Evolutionary conservation across 768 basidiomycete genomes (phyloP).

Genomic region (Lyophyllum shimeji): DNA sequence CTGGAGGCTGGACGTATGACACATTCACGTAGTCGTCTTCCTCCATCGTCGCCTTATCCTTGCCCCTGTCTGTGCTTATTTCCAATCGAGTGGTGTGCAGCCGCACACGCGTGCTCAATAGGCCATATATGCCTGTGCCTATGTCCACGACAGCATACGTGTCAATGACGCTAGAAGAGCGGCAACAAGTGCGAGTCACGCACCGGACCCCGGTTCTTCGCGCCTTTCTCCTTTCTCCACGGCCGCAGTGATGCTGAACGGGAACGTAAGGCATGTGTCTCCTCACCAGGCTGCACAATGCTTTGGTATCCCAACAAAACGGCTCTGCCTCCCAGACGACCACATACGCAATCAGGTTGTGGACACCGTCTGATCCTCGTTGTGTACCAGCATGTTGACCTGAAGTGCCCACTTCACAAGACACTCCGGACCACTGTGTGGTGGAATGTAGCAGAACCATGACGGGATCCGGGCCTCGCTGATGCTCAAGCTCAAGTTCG

Average conservation of each 20-base stretch:
- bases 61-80: not conserved
- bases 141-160: not conserved
- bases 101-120: conserved; percentile 87
- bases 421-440: no score
- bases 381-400: conserved; percentile 3
- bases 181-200: conserved; percentile 11
- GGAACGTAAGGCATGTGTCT: conserved; percentile 44
- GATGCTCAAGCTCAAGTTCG: no score
- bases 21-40: conserved; percentile 92
- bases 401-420: no score
- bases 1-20: conserved; percentile 85
- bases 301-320: conserved; percentile 9
- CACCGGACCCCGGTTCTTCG: conserved; percentile 93
- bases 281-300: conserved; percentile 11
- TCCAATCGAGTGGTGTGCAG: conserved; percentile 39
- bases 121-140: conserved; percentile 98
- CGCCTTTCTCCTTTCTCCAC: conserved; percentile 94
- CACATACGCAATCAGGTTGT: not conserved
- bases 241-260: conserved; percentile 93
- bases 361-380: conserved; percentile 6
- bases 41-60: not conserved
- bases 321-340: not conserved
- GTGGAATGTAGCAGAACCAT: no score
- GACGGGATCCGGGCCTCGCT: no score
- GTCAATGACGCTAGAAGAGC: no score